Evolutionary conservation across 768 basidiomycete species (phyloP).

Genomic region (Coprinellus micaceus): DNA sequence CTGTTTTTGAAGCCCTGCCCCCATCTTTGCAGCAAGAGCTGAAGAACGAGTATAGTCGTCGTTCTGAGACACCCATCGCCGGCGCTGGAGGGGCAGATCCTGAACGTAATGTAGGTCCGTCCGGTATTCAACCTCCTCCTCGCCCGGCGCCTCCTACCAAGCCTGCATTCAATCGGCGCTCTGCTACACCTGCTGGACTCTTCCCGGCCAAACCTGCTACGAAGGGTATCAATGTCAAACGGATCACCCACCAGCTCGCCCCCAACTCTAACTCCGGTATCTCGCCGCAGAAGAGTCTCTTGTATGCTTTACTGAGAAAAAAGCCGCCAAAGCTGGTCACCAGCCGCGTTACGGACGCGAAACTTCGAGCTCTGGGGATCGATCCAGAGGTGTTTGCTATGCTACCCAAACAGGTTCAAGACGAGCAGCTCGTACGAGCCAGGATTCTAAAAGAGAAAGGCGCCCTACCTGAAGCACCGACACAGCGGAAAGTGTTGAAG

Average conservation of each 20-base stretch:
- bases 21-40: constrained; percentile 66
- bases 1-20: constrained; percentile 69
- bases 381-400: constrained; percentile 67
- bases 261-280: constrained; percentile 45
- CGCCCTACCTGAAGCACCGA: constrained; percentile 33
- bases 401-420: constrained; percentile 64
- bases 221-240: constrained; percentile 46
- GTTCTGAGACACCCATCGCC: constrained; percentile 48
- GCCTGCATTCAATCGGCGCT: background rate
- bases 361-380: constrained; percentile 63
- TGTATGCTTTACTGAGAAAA: constrained; percentile 31
- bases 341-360: constrained; percentile 47
- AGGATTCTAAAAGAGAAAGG: constrained; percentile 47
- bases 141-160: background rate
- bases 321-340: constrained; percentile 26
- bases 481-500: constrained; percentile 54
- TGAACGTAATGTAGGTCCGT: constrained; percentile 4
- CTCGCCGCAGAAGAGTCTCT: constrained; percentile 28
- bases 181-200: constrained; percentile 22
- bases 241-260: constrained; percentile 61
- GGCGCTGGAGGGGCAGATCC: constrained; percentile 7
- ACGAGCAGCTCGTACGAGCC: constrained; percentile 66
- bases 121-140: background rate
- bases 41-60: constrained; percentile 60
- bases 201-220: constrained; percentile 26